Conservation (phyloP, 805 yeast genomes). For the Schizosaccharomyces japonicus region DNA sequence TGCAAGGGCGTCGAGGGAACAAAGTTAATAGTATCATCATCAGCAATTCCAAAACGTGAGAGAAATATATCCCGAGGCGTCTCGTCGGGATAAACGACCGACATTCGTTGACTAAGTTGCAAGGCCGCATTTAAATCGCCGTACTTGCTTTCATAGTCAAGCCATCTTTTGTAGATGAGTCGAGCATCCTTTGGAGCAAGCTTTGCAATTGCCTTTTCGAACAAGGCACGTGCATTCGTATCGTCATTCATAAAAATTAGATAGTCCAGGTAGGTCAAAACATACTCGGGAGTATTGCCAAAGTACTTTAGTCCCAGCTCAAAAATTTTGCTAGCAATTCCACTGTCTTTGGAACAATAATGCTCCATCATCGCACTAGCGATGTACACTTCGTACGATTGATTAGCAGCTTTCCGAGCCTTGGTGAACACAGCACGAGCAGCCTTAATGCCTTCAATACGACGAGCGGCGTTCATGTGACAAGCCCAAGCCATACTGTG, state of each 20-base stretch:
- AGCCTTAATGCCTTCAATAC: slow-evolving; percentile 41
- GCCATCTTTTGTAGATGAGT: slow-evolving; percentile 32
- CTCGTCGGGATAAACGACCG: slow-evolving; percentile 42
- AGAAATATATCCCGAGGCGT: slow-evolving; percentile 18
- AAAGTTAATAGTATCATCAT: slow-evolving; percentile 11
- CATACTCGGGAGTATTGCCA: slow-evolving; percentile 33
- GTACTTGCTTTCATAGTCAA: slow-evolving; percentile 41
- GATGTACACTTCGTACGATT: slow-evolving; percentile 54
- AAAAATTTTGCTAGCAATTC: slow-evolving; percentile 52
- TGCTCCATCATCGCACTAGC: slow-evolving; percentile 68
- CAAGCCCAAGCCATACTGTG: slow-evolving; percentile 13
- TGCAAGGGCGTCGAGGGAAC: too few relatives aligned
- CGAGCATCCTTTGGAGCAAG: slow-evolving; percentile 21
- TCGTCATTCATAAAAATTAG: slow-evolving; percentile 45
- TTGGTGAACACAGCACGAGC: slow-evolving; percentile 50
- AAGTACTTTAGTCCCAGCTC: slow-evolving; percentile 50
- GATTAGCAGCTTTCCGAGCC: slow-evolving; percentile 36
- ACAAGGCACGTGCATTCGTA: slow-evolving; percentile 51
- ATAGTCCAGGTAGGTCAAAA: slow-evolving; percentile 47
- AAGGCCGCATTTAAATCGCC: slow-evolving; percentile 48
- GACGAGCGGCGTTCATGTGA: slow-evolving; percentile 46
- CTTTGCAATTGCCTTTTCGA: slow-evolving; percentile 51
- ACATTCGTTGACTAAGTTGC: slow-evolving; percentile 41
- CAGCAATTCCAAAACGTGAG: slow-evolving; percentile 15
- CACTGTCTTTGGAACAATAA: slow-evolving; percentile 28